Conservation (phyloP, 1,139 yeast genomes). For the Saccharomycopsis crataegensis region DNA sequence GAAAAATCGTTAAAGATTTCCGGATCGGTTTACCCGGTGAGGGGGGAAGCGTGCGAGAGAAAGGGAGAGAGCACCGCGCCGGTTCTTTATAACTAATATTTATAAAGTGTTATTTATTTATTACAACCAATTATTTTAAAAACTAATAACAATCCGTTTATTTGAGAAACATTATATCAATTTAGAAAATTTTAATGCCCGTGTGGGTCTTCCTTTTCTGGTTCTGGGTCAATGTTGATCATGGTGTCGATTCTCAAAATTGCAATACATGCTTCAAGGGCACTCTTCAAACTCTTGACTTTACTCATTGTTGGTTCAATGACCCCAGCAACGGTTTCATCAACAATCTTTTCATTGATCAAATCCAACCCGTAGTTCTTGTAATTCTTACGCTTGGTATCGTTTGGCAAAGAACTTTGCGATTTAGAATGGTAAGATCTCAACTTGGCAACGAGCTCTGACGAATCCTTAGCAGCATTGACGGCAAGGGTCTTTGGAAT, state of each 20-base stretch:
- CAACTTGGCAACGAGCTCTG: slow-evolving; percentile 88
- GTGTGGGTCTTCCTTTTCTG: slow-evolving; percentile 84
- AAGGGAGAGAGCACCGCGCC: no score
- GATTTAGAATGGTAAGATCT: slow-evolving; percentile 96
- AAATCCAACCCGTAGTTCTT: slow-evolving; percentile 90
- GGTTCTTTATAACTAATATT: no score
- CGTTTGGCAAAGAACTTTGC: slow-evolving; percentile 77
- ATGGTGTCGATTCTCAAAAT: slow-evolving; percentile 96
- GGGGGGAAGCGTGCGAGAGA: no score
- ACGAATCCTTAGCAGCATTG: slow-evolving; percentile 95
- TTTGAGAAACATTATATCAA: no score
- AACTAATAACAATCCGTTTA: no score
- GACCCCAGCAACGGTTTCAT: slow-evolving; percentile 78
- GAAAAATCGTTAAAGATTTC: no score
- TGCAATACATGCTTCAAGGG: slow-evolving; percentile 97
- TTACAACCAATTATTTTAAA: no score
- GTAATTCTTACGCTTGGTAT: slow-evolving; percentile 75
- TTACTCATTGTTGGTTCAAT: slow-evolving; percentile 94
- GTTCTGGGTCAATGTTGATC: slow-evolving; percentile 96
- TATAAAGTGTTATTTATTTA: no score
- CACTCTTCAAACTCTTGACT: slow-evolving; percentile 86
- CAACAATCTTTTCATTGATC: slow-evolving; percentile 84
- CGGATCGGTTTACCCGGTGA: no score
- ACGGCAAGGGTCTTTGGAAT: slow-evolving; percentile 97
- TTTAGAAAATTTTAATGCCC: slow-evolving; percentile 36